Evolutionary conservation across 1,139 yeast species (phyloP).

Genomic region (Blastobotrys proliferans): DNA sequence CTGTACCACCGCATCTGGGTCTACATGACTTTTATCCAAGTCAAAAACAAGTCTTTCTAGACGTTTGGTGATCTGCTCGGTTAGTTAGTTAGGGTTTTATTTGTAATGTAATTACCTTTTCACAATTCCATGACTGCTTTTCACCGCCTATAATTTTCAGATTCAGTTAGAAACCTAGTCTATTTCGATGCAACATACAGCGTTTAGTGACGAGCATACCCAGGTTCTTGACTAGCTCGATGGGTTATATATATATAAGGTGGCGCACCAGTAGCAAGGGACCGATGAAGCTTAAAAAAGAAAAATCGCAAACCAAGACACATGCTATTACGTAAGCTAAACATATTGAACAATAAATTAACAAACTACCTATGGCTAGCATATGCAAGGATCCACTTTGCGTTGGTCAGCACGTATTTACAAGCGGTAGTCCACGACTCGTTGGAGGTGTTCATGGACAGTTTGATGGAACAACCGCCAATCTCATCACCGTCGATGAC

Average conservation of each 20-base stretch:
- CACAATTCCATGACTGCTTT: conserved; percentile 83
- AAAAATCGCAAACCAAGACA: neutral
- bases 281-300: neutral
- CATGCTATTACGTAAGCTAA: neutral
- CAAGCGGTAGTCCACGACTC: conserved; percentile 92
- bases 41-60: conserved; percentile 55
- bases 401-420: conserved; percentile 68
- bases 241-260: too few species aligned
- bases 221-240: neutral
- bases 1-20: conserved; percentile 67
- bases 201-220: conserved; percentile 55
- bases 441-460: conserved; percentile 59
- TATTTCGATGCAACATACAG: conserved; percentile 16
- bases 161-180: neutral
- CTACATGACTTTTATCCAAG: conserved; percentile 61
- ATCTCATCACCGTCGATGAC: conserved; percentile 59
- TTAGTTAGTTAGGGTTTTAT: neutral
- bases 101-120: neutral
- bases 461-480: conserved; percentile 71
- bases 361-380: conserved; percentile 24
- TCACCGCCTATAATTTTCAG: conserved; percentile 50
- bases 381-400: conserved; percentile 41
- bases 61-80: conserved; percentile 46
- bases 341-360: neutral
- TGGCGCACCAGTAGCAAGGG: neutral